phyloP scores from a whole-genome alignment of 371 early-diverging fungal genomes.

The Mortierella sp. region DNA sequence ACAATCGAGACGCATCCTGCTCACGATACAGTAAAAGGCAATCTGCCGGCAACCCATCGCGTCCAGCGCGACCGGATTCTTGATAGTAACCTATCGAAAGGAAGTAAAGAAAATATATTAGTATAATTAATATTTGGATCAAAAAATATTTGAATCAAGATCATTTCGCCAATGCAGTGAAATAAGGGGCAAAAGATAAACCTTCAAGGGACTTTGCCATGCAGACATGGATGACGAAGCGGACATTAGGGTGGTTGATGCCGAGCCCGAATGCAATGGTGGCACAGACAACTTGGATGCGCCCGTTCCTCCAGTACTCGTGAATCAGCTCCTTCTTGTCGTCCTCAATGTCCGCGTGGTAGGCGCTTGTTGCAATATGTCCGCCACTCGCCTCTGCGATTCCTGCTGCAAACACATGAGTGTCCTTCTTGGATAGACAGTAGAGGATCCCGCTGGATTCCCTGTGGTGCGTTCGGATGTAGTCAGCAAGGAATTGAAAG shows the following conservation, averaged over 20 bases:
- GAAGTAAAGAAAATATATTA: background rate
- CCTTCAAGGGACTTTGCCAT: constrained; percentile 90
- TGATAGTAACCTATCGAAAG: constrained; percentile 81
- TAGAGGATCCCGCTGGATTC: constrained; percentile 86
- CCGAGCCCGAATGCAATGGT: constrained; percentile 94
- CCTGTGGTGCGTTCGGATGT: constrained; percentile 73
- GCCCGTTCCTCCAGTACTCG: constrained; percentile 76
- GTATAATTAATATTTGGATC: background rate
- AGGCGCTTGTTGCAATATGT: constrained; percentile 72
- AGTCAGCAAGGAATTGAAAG: constrained; percentile 74
- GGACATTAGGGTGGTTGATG: constrained; percentile 88
- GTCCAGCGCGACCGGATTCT: constrained; percentile 94
- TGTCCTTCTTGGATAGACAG: constrained; percentile 84
- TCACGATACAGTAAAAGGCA: constrained; percentile 86
- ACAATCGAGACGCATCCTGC: constrained; percentile 73
- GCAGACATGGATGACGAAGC: constrained; percentile 90
- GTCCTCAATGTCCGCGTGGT: constrained; percentile 88
- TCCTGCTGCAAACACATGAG: constrained; percentile 74
- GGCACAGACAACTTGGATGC: constrained; percentile 83
- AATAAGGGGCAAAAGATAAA: background rate
- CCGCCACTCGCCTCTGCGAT: constrained; percentile 67
- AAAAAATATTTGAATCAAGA: too few species aligned
- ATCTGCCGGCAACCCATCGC: constrained; percentile 78
- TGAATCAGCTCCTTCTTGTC: constrained; percentile 81
- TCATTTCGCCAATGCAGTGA: too few species aligned